A percentile compares a stretch with the other conserved stretches of the same genome.
Evolutionary conservation across 257 asterid genomes (phyloP).

Genomic region (Cynanchum wilfordii): DNA sequence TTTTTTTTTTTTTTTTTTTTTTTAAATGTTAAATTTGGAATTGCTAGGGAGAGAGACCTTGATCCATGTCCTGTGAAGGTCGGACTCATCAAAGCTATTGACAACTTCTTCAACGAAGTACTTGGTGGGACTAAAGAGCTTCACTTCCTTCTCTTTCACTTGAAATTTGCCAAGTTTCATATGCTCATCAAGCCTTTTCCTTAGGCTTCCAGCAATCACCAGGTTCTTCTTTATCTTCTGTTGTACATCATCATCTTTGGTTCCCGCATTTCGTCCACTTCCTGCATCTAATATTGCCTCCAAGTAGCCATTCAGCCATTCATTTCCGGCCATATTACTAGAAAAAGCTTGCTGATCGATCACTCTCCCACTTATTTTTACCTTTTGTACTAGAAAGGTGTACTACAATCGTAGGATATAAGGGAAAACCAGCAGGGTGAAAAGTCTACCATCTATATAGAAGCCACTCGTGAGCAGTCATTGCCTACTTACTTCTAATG

Average conservation of each 20-base stretch:
- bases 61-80: slow-evolving; percentile 64
- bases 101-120: slow-evolving; percentile 67
- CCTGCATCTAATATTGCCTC: slow-evolving; percentile 68
- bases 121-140: slow-evolving; percentile 48
- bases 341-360: too few species aligned
- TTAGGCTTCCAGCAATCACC: background rate
- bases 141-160: slow-evolving; percentile 29
- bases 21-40: too few species aligned
- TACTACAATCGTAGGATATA: too few species aligned
- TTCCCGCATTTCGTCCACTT: slow-evolving; percentile 16
- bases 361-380: too few species aligned
- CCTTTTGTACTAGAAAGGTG: too few species aligned
- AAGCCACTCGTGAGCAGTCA: too few species aligned
- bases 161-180: slow-evolving; percentile 27
- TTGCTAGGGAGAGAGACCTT: slow-evolving; percentile 29
- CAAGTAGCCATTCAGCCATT: slow-evolving; percentile 67
- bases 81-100: slow-evolving; percentile 61
- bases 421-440: too few species aligned
- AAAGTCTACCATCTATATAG: too few species aligned
- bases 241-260: slow-evolving; percentile 3
- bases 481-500: too few species aligned
- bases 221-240: slow-evolving; percentile 13
- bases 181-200: slow-evolving; percentile 30
- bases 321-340: slow-evolving; percentile 43
- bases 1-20: too few species aligned